These are phyloP conservation scores for Fusarium sp. DNA, from an alignment of 2,329 filamentous ascomycete species.

Conservation along the genomic window DNA sequence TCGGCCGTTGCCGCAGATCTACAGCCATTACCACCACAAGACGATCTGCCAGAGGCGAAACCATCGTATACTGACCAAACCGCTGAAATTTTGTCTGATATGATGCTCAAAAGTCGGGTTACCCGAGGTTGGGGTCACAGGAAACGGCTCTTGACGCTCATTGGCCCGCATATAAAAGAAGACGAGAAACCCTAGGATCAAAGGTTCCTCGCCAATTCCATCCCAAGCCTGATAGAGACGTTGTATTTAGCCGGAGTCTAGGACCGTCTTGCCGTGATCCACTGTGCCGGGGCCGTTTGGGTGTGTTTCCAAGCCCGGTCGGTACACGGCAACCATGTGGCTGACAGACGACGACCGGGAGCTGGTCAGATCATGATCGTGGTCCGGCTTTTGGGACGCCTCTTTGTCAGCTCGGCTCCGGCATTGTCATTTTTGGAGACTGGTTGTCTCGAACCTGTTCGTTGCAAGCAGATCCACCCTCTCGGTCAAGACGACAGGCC, in stretches of 20 bases:
- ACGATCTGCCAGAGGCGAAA: neutral
- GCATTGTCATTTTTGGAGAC: neutral
- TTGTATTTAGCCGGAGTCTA: constrained; percentile 30
- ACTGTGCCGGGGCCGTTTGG: neutral
- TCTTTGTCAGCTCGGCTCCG: neutral
- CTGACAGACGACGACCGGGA: constrained; percentile 5
- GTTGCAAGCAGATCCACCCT: neutral
- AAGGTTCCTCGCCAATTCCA: constrained; percentile 11
- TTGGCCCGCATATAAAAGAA: constrained; percentile 34
- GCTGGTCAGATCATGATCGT: constrained; percentile 28
- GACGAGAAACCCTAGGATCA: constrained; percentile 11
- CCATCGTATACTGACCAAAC: neutral
- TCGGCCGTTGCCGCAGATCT: neutral
- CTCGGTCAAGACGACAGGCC: neutral
- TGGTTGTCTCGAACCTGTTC: neutral
- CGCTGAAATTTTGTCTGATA: constrained; percentile 1
- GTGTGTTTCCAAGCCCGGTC: neutral
- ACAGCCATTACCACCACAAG: too few species aligned
- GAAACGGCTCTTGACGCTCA: constrained; percentile 8
- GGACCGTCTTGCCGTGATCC: neutral
- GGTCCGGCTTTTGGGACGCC: constrained; percentile 16
- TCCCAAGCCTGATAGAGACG: neutral
- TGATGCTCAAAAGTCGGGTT: constrained; percentile 19
- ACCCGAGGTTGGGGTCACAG: constrained; percentile 13
- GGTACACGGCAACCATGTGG: constrained; percentile 21